These are phyloP conservation scores for Luffa acutangula DNA, from an alignment of 306 rosid genomes.

Conservation along the genomic window DNA sequence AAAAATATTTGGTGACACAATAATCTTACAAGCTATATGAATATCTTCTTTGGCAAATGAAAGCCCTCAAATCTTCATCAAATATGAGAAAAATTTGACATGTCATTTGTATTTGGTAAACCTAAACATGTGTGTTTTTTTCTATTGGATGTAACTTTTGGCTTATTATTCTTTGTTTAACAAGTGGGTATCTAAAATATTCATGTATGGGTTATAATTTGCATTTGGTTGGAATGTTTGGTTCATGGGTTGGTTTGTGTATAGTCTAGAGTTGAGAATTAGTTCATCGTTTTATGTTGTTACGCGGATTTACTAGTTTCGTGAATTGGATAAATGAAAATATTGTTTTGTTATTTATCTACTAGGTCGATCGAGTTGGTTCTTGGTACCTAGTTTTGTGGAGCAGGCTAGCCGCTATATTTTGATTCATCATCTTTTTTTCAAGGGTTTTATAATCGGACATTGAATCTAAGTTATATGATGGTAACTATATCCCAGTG, in stretches of 20 bases:
- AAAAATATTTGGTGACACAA: slow-evolving; percentile 1
- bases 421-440: too few relatives aligned
- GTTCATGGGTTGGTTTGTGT: not conserved
- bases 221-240: not conserved
- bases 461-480: too few relatives aligned
- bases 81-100: not conserved
- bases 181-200: not conserved
- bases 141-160: not conserved
- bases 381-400: too few relatives aligned
- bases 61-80: not conserved
- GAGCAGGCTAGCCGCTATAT: too few relatives aligned
- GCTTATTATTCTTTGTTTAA: not conserved
- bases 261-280: not conserved
- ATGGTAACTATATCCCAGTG: too few relatives aligned
- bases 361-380: too few relatives aligned
- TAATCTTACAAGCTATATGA: slow-evolving; percentile 5
- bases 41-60: not conserved
- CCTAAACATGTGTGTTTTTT: not conserved
- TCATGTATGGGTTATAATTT: too few relatives aligned
- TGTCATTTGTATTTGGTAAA: not conserved
- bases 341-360: too few relatives aligned
- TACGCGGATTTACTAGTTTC: too few relatives aligned
- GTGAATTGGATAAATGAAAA: too few relatives aligned
- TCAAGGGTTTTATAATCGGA: too few relatives aligned
- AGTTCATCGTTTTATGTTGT: too few relatives aligned